phyloP scores from a whole-genome alignment of 2,329 filamentous ascomycete genomes.

The Polytolypa hystricis region DNA sequence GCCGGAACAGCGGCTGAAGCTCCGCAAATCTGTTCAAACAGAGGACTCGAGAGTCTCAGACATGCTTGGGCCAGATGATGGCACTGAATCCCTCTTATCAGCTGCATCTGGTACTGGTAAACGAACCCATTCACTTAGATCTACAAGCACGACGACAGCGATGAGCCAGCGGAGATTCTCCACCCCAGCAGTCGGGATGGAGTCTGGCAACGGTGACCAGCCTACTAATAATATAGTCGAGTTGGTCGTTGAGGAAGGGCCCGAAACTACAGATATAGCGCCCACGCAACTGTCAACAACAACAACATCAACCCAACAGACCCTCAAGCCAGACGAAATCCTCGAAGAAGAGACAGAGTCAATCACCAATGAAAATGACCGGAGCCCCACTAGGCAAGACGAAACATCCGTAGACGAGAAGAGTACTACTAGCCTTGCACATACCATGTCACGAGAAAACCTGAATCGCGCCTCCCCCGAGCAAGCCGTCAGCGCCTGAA shows the following conservation, averaged over 20 bases:
- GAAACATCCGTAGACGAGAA: background rate
- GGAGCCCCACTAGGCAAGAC: background rate
- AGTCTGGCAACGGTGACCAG: background rate
- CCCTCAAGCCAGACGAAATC: too few species aligned
- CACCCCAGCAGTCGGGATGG: background rate
- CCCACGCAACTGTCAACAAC: too few species aligned
- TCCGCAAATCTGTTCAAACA: constrained; percentile 41
- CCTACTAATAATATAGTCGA: too few species aligned
- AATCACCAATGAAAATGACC: background rate
- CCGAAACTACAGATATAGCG: too few species aligned
- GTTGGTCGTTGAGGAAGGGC: too few species aligned
- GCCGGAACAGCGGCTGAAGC: constrained; percentile 58
- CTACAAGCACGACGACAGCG: constrained; percentile 55
- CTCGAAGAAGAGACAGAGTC: background rate
- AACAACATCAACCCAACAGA: too few species aligned
- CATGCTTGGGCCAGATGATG: constrained; percentile 17
- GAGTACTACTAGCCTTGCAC: background rate
- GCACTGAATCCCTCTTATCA: constrained; percentile 19
- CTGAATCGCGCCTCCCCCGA: constrained; percentile 1
- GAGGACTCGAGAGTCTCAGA: constrained; percentile 29
- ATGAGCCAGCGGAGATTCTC: constrained; percentile 34
- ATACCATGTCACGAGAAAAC: constrained; percentile 2
- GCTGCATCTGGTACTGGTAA: constrained; percentile 25
- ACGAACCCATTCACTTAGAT: constrained; percentile 52
- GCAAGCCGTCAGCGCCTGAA: constrained; percentile 5